Percentiles rank a stretch among this genome's conserved stretches.
Evolutionary conservation across 2,329 filamentous ascomycete genomes (phyloP).

Genomic region (Trichophyton benhamiae): DNA sequence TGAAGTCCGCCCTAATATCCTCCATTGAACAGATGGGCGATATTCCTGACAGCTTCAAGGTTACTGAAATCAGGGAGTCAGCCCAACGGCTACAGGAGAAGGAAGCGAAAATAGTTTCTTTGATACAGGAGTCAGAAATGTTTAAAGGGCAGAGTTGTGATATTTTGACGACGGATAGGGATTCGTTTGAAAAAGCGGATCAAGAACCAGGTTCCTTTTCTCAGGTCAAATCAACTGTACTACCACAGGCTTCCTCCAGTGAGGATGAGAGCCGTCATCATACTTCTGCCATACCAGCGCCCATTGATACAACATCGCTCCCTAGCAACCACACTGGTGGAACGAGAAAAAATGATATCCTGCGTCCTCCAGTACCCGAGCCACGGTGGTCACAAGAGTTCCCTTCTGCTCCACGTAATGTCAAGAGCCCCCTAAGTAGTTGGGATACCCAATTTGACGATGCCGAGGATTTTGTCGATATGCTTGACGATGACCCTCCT

Average conservation of each 20-base stretch:
- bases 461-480: background rate
- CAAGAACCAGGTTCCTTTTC: background rate
- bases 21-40: constrained; percentile 25
- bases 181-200: constrained; percentile 3
- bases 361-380: background rate
- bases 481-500: background rate
- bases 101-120: constrained; percentile 23
- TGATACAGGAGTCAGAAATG: constrained; percentile 23
- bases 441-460: background rate
- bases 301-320: background rate
- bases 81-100: constrained; percentile 24
- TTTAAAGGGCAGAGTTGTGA: constrained; percentile 11
- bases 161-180: background rate
- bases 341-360: background rate
- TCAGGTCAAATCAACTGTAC: background rate
- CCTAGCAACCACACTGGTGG: background rate
- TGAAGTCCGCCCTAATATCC: constrained; percentile 27
- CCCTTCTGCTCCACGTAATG: background rate
- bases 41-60: constrained; percentile 21
- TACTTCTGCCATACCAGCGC: background rate
- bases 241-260: background rate
- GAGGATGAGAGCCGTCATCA: background rate
- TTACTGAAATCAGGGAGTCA: constrained; percentile 24
- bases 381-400: background rate
- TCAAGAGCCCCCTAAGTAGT: background rate